Evolutionary conservation across 2,329 filamentous ascomycete species (phyloP), one percentile per base, ranked within the genome.

Genomic region (Ceratocystis destructans): DNA sequence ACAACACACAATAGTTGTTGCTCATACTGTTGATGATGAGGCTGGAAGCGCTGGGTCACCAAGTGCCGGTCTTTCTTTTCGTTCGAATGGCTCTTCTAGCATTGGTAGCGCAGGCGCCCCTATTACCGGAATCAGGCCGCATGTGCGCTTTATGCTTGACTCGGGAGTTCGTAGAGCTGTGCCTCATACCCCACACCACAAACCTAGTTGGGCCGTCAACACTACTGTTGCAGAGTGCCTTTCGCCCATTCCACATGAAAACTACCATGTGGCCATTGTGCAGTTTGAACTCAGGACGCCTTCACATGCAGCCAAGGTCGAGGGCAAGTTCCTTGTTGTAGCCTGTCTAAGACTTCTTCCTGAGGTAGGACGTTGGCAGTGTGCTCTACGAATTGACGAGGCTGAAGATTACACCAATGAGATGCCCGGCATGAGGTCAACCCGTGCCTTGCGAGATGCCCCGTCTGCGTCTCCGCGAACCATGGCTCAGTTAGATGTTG

Each of bases 1-100:
- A 46, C 64, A 66, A n/a, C 64, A 64, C 6, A 66, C 64, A n/a
- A 68, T 68, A 22, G 64, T 63, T 12, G 67, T 68, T 25, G 64
- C 67, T 6, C 67, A 66, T 37, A 62, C 64, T 8, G 20, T 48
- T 7, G 62, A 63, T 33, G 45, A 46, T 15, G 64, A 65, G 20
- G 28, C 62, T 37, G 31, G 55, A 48, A 37, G 45, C 33, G 50
- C 31, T 48, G 41, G 33, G 2, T 62, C 64, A 7, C 59, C 46
- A 20, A 48, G 59, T 25, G 28, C 64, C 15, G 61, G 48, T 4
- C 57, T 65, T 41, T 61, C 64, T 15, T 50, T 64, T 44, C 64
- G 64, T 4, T 33, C 50, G 5, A 55, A 55, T 41, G 20, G 33
- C 5, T 45, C 41, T 10, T 63, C 31, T 41, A 31, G 28, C 15